These are phyloP conservation scores for Talaromyces ruber DNA, from an alignment of 495 filamentous ascomycete species.

Conservation along the genomic window DNA sequence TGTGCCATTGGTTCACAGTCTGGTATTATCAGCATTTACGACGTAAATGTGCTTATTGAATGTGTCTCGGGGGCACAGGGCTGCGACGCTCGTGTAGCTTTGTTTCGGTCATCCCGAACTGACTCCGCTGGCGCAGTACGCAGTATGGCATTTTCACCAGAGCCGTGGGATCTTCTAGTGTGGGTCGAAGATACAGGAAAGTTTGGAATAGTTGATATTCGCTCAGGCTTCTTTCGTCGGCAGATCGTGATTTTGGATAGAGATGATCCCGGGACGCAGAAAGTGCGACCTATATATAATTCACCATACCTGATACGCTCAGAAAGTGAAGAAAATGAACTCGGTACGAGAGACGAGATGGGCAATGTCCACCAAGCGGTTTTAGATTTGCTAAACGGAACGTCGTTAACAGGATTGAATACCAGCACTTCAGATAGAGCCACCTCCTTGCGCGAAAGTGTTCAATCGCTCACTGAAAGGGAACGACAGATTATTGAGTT, in stretches of 20 bases:
- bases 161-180: conserved; percentile 82
- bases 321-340: conserved; percentile 16
- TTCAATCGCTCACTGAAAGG: conserved; percentile 44
- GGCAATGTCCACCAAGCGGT: conserved; percentile 23
- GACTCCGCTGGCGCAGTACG: conserved; percentile 67
- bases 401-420: not conserved
- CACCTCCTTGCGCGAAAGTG: conserved; percentile 24
- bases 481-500: conserved; percentile 53
- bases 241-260: conserved; percentile 63
- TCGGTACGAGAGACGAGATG: conserved; percentile 10
- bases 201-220: conserved; percentile 76
- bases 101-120: conserved; percentile 50
- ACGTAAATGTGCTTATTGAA: conserved; percentile 41
- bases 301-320: conserved; percentile 21
- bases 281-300: conserved; percentile 43
- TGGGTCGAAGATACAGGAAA: conserved; percentile 88
- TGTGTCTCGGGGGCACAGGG: conserved; percentile 26
- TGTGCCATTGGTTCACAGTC: conserved; percentile 66
- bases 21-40: conserved; percentile 61
- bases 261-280: conserved; percentile 40
- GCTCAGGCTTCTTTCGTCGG: conserved; percentile 63
- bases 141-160: conserved; percentile 84
- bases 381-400: conserved; percentile 20
- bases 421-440: not conserved
- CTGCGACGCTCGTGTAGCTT: conserved; percentile 28